Evolutionary conservation across 805 yeast species (phyloP).

Genomic region (Saccharomycopsis sp.): DNA sequence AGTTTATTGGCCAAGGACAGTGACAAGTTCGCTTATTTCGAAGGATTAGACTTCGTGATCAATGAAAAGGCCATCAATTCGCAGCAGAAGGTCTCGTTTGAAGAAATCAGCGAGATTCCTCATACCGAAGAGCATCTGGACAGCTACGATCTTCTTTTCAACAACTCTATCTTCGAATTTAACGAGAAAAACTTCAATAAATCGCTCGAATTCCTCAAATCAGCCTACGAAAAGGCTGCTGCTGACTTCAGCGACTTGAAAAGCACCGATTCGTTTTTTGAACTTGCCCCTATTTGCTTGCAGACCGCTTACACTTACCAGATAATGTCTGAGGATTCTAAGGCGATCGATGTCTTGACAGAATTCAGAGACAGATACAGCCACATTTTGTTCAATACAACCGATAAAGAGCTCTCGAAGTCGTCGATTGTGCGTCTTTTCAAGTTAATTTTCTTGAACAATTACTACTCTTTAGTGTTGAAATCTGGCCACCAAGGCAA

Average conservation of each 20-base stretch:
- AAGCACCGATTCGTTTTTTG: constrained; percentile 36
- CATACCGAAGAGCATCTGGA: constrained; percentile 20
- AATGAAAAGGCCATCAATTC: constrained; percentile 66
- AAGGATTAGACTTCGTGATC: constrained; percentile 48
- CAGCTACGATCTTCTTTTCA: constrained; percentile 59
- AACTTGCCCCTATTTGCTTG: constrained; percentile 54
- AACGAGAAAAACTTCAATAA: constrained; percentile 35
- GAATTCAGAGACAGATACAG: constrained; percentile 24
- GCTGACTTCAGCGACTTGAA: constrained; percentile 34
- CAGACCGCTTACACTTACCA: constrained; percentile 55
- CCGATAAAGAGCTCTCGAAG: not conserved
- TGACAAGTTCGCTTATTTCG: constrained; percentile 29
- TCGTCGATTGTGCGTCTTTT: constrained; percentile 8
- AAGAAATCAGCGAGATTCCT: constrained; percentile 7
- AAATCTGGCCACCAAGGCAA: not conserved
- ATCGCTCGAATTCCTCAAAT: constrained; percentile 38
- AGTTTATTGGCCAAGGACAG: constrained; percentile 35
- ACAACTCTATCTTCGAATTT: constrained; percentile 52
- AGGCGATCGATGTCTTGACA: constrained; percentile 34
- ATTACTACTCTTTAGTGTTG: constrained; percentile 12
- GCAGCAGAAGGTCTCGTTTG: constrained; percentile 29
- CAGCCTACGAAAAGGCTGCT: constrained; percentile 39
- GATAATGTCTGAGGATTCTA: constrained; percentile 30
- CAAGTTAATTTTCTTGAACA: constrained; percentile 17
- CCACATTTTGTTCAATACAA: constrained; percentile 1